Percentiles rank a stretch among this genome's conserved stretches.
Conservation (phyloP, 441 rosid genomes). For the Cnidoscolus chayamansa region DNA sequence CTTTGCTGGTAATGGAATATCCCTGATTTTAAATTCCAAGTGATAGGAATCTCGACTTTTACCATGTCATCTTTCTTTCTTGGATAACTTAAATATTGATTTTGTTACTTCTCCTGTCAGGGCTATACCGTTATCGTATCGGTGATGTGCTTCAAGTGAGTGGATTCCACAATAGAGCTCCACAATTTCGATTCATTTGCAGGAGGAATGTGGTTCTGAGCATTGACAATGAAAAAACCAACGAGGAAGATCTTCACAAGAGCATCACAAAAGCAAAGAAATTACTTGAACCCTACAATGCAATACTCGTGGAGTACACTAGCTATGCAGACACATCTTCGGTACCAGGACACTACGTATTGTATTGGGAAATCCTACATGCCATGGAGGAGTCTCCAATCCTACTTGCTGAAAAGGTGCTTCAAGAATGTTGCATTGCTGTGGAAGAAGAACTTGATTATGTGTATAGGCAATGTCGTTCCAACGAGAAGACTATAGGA, state of each 20-base stretch:
- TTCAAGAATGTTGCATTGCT: slow-evolving; percentile 65
- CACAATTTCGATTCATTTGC: slow-evolving; percentile 87
- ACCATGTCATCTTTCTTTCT: too few species aligned
- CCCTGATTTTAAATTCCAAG: too few species aligned
- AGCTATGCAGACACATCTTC: slow-evolving; percentile 74
- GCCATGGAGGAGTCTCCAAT: slow-evolving; percentile 5
- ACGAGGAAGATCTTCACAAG: slow-evolving; percentile 85
- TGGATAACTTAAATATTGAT: background rate
- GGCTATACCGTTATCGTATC: slow-evolving; percentile 66
- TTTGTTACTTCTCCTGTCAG: slow-evolving; percentile 26
- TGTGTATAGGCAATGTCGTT: slow-evolving; percentile 70
- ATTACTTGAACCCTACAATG: slow-evolving; percentile 51
- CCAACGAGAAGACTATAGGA: slow-evolving; percentile 62
- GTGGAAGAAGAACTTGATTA: slow-evolving; percentile 84
- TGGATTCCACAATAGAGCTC: slow-evolving; percentile 75
- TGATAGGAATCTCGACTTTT: too few species aligned
- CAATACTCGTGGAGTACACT: slow-evolving; percentile 75
- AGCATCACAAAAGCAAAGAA: slow-evolving; percentile 65
- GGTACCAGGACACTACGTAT: slow-evolving; percentile 81
- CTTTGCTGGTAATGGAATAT: slow-evolving; percentile 49
- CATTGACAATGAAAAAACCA: slow-evolving; percentile 85
- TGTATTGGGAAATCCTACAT: slow-evolving; percentile 73
- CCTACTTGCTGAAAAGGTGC: slow-evolving; percentile 34
- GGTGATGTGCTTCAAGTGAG: slow-evolving; percentile 89
- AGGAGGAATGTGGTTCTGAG: slow-evolving; percentile 88